phyloP scores from a whole-genome alignment of 2,329 filamentous ascomycete genomes.

The Arthrobotrys musiformis region DNA sequence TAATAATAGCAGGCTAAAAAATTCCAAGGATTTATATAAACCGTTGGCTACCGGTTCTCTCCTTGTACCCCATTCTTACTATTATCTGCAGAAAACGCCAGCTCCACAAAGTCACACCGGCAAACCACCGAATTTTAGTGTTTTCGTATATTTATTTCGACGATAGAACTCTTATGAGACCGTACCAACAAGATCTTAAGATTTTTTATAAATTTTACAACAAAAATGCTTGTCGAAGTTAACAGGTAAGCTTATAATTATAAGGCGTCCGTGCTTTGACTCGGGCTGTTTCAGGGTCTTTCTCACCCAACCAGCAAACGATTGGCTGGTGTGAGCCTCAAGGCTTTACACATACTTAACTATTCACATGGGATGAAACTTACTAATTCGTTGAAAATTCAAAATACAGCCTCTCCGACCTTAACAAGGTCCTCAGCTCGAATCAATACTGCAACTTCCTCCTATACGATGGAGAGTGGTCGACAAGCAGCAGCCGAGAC shows the following conservation, averaged over 20 bases:
- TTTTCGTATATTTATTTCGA: not conserved
- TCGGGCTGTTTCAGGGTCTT: not conserved
- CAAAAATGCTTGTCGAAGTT: conserved; percentile 18
- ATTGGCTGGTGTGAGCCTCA: not conserved
- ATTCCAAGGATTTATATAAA: conserved; percentile 20
- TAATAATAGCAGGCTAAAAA: conserved; percentile 9
- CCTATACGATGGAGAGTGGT: conserved; percentile 48
- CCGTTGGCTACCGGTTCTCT: conserved; percentile 11
- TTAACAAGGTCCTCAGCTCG: conserved; percentile 24
- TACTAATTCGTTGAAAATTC: not conserved
- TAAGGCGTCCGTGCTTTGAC: conserved; percentile 1
- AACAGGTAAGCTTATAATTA: too few relatives aligned
- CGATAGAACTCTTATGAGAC: not conserved
- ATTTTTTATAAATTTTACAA: not conserved
- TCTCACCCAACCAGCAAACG: not conserved
- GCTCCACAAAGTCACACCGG: not conserved
- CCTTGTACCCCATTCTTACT: conserved; percentile 5
- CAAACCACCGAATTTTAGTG: not conserved
- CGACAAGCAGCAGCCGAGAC: conserved; percentile 17
- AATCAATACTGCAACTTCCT: conserved; percentile 37
- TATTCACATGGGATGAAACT: conserved; percentile 6
- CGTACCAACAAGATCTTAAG: not conserved
- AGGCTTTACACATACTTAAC: too few relatives aligned
- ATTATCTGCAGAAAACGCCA: conserved; percentile 22
- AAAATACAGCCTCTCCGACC: conserved; percentile 14